A percentile compares a stretch with the other conserved stretches of the same genome.
phyloP scores from a whole-genome alignment of 352 stramenopile species.

The Phytopythium boreale region DNA sequence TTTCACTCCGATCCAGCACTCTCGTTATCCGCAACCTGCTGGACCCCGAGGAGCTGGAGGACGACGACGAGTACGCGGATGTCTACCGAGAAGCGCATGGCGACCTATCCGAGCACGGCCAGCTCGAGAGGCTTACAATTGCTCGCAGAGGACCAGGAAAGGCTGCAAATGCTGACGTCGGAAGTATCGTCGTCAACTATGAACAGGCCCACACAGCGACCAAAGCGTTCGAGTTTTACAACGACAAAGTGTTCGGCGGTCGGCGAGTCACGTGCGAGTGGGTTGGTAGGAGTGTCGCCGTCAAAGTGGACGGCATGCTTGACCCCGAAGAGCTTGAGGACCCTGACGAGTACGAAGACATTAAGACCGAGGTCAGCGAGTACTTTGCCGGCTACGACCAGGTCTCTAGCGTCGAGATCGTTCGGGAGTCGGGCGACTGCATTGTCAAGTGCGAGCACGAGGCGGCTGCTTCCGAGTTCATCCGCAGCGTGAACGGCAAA shows the following conservation, averaged over 20 bases:
- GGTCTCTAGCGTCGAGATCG: constrained; percentile 13
- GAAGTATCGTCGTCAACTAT: not conserved
- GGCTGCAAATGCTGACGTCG: not conserved
- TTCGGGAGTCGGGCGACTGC: constrained; percentile 11
- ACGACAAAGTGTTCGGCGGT: constrained; percentile 3
- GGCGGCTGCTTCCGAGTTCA: constrained; percentile 10
- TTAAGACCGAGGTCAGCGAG: constrained; percentile 14
- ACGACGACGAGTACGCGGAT: constrained; percentile 7
- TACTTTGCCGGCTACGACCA: constrained; percentile 19
- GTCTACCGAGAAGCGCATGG: not conserved
- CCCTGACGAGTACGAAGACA: constrained; percentile 26
- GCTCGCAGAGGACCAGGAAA: not conserved
- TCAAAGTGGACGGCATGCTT: constrained; percentile 7
- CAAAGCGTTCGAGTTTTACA: not conserved
- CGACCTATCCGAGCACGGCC: not conserved
- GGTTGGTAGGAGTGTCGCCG: not conserved
- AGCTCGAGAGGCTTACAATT: not conserved
- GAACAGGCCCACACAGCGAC: not conserved
- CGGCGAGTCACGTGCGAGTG: not conserved
- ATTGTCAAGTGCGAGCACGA: constrained; percentile 15
- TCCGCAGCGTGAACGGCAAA: constrained; percentile 19
- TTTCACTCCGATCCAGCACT: not conserved
- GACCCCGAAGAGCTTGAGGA: constrained; percentile 21
- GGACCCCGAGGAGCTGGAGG: constrained; percentile 4
- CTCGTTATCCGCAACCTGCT: constrained; percentile 6